These are phyloP conservation scores for Dalechampia spathulata DNA, from an alignment of 441 rosid species.

Conservation along the genomic window DNA sequence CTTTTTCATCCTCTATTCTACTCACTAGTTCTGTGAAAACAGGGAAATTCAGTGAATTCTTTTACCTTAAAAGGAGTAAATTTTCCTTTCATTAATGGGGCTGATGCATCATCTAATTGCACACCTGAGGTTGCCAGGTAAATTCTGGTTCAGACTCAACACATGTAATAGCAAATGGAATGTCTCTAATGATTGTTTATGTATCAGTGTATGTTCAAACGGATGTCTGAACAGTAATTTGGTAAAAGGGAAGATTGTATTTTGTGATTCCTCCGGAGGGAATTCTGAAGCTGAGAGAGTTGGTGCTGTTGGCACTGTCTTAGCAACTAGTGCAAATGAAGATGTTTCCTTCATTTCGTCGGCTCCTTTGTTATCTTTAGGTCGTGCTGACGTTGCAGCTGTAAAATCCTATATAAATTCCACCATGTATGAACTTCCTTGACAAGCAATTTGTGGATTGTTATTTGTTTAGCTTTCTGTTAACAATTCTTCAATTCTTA, in stretches of 20 bases:
- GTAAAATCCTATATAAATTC: slow-evolving; percentile 22
- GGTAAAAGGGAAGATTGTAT: slow-evolving; percentile 36
- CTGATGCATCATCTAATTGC: no score
- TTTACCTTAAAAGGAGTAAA: slow-evolving; percentile 26
- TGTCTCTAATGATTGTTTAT: not conserved
- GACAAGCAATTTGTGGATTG: no score
- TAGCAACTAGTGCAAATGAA: accelerated
- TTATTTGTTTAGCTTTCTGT: no score
- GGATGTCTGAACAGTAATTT: slow-evolving; percentile 20
- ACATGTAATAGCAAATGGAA: no score
- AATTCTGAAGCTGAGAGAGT: slow-evolving; percentile 12
- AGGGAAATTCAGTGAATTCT: slow-evolving; percentile 42
- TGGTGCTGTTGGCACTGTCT: slow-evolving; percentile 31
- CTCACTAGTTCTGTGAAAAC: not conserved
- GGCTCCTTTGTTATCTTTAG: slow-evolving; percentile 23
- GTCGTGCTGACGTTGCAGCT: not conserved
- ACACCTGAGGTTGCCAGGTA: no score
- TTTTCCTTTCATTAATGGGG: slow-evolving; percentile 32
- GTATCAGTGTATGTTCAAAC: not conserved
- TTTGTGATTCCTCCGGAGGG: slow-evolving; percentile 12
- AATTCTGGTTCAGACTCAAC: no score
- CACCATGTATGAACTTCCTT: slow-evolving; percentile 28
- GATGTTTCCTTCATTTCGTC: slow-evolving; percentile 17
- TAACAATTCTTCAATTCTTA: no score
- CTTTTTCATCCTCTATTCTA: not conserved